Base-by-base conservation (phyloP, 306 rosid species). In the Cucumis melo region DNA sequence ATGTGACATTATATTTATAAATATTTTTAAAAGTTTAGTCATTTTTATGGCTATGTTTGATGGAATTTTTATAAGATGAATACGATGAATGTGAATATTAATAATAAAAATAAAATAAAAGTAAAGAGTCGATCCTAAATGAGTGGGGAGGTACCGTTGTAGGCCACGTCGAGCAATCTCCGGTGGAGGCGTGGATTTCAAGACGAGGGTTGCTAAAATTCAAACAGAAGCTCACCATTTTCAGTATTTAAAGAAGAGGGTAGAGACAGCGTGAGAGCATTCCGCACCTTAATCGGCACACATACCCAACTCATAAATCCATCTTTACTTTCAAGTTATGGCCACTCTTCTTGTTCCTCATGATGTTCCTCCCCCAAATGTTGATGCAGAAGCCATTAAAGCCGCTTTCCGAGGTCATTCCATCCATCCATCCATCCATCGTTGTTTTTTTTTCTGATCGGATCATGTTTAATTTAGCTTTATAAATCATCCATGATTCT, bases 331-430 rank as follows among this genome's bases (percentile, higher is more conserved):
- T 34, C 7, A 72, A n/a, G 62, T 56, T 32, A 87, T 91, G 97
- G 89, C 91, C 42, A 84, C 96, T 3, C 70, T 90, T 17, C 55
- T 76, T 82, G 85, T 76, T 57, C 68, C 81, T 79, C 81, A 83
- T 29, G 65, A 64, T 59, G 65, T 80, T 36, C 75, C 81, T 75
- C 82, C 89, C 34, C 86, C 92, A 3, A 7, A 16, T 21, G 91
- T 82, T 64, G 97, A 88, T 80, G 96, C 97, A 13, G 89, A 92
- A 80, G 77, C 82, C 85, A 86, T 92, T 73, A 65, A 78, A 9
- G 87, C 77, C 7, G 87, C 96, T 73, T 80, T 78, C 32, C 39
- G 80, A 84, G 97, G 96, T 74, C 7, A 7, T 17, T 54, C 0
- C 21, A 63, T 17, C 46, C 36, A 48, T 56, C 63, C 8, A 42